Base-by-base conservation (phyloP, 2,329 filamentous ascomycete genomes). In the Dactylonectria estremocensis region DNA sequence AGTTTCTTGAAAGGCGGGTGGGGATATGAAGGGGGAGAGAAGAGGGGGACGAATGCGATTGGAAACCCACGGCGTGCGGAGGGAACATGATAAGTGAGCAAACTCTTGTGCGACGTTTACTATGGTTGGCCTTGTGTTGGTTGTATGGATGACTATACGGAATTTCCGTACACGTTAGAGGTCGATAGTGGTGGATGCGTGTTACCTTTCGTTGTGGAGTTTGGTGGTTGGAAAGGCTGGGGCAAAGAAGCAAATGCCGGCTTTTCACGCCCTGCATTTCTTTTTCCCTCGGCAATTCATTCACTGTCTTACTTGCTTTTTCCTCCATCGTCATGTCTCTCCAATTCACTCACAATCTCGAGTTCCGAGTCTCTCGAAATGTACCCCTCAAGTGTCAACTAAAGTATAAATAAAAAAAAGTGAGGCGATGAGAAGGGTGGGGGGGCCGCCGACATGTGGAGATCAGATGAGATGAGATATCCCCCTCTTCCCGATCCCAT, bases 41-140 rank as follows among this genome's bases (percentile, higher is more conserved):
- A 14, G 31, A 61, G 43, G 46, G 22, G 20, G 16, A 53, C 53
- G 46, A 14, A 3, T 24, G 14, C 22, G 9, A 53, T 13, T 40
- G 3, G 35, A 37, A 18, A 45, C 43, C 52, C 43, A 57, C 53
- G 52, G 61, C 43, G 45, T 8, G 28, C 49, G 16, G 18, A 52
- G 54, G 33, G 18, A 50, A 58, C 24, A 53, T 53, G 54, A 58
- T 53, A 59, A 54, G 46, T 46, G 35, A 64, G 53, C 24, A 46
- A 46, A 45, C 43, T 24, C 16, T 14, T 4, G 24, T 28, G 24
- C 24, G 4, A 28, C 24, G 7, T 28, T 28, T 28, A 4, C 7
- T 28, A 28, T 28, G 24, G 24, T 5, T 28, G 49, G 33, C 24
- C 24, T n/a, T 31, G 48, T 18, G 48, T 52, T 50, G 24, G 46